Evolutionary conservation across 2,329 filamentous ascomycete genomes (phyloP), one percentile per base, ranked within the genome.

Genomic region (Exophiala bonariae): DNA sequence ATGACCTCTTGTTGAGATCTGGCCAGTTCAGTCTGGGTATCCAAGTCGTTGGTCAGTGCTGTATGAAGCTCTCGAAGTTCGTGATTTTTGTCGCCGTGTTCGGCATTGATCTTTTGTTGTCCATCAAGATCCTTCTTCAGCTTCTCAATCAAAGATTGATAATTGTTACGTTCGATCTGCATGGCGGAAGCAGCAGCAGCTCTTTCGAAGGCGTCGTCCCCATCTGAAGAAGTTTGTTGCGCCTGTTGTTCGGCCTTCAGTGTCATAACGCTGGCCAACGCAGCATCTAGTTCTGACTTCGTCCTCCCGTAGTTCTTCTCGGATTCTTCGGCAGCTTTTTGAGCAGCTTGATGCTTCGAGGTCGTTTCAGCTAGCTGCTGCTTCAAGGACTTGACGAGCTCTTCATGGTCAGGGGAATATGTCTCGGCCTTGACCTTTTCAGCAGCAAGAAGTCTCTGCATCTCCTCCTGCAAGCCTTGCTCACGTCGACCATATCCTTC

Each of bases 101-200:
- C 77, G 54, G 79, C 78, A 59, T 95, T 85, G 30, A 87, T 80
- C 3, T 78, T 72, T 69, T 87, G 91, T 70, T 95, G 90, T 62
- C 89, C 83, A 41, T 91, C 83, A 43, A 96, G 85, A 63, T 95
- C 85, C 49, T 71, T 77, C 53, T 87, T 86, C 33, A 96, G 69
- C 35, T 74, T 75, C 28, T 75, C 71, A 26, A 87, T 71, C 38
- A 84, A 70, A 28, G 79, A 74, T 48, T 84, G 72, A 51, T 88
- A 82, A 61, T 79, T 77, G 32, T 67, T 66, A 28, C 78, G 71
- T 50, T 81, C 78, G 44, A 66, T 68, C 22, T 77, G 70, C 18
- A 79, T 65, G 11, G 73, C 67, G 41, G 72, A 69, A 9, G 75
- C 70, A 16, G 73, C 49, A 7, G 59, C 61, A 14, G 66, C 68